Conservation (phyloP, 176 grass and related monocot genomes). For the Tillandsia leiboldiana region DNA sequence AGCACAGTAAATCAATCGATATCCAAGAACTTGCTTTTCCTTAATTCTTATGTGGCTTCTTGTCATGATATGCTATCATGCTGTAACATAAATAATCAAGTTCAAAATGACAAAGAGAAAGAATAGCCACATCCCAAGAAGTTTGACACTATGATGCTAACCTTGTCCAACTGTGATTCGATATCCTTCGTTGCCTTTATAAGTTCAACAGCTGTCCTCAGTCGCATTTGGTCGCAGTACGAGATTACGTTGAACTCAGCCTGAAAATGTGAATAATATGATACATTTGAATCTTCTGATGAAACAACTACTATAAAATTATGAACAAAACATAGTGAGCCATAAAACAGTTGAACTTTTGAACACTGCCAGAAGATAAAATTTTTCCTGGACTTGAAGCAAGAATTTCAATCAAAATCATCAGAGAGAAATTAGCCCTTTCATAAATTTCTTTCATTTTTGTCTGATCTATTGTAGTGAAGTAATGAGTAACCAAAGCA, state of each 20-base stretch:
- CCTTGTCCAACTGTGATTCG: constrained; percentile 75
- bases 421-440: too few species aligned
- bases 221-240: constrained; percentile 78
- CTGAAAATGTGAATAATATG: constrained; percentile 30
- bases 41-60: too few species aligned
- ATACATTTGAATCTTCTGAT: neutral
- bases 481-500: too few species aligned
- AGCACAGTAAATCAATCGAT: constrained; percentile 1
- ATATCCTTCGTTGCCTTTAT: constrained; percentile 80
- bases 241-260: constrained; percentile 86
- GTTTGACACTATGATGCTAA: constrained; percentile 13
- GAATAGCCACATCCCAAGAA: constrained; percentile 7
- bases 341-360: neutral
- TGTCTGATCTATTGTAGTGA: too few species aligned
- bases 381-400: too few species aligned
- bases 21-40: neutral
- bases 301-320: neutral
- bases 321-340: neutral
- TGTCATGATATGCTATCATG: too few species aligned
- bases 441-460: too few species aligned
- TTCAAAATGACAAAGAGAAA: neutral
- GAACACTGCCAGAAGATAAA: too few species aligned
- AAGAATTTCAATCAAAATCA: too few species aligned
- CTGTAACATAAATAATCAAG: neutral
- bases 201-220: constrained; percentile 87